Percentiles rank a stretch among this genome's conserved stretches.
Evolutionary conservation across 2,329 filamentous ascomycete species (phyloP).

Genomic region (Verticillium dahliae): DNA sequence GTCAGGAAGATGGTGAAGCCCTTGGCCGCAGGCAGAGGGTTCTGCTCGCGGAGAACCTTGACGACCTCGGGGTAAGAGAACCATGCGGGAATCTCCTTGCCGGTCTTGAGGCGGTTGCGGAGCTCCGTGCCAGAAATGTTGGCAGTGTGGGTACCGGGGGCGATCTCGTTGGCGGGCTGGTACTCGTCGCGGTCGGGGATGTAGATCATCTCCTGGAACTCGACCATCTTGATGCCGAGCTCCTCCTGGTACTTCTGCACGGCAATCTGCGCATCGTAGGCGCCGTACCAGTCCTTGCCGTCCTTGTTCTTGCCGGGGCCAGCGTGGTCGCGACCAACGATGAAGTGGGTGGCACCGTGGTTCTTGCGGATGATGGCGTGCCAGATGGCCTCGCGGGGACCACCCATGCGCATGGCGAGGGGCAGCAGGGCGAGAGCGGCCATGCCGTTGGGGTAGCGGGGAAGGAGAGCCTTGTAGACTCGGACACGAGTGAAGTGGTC

Average conservation of each 20-base stretch:
- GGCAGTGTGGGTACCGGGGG: slow-evolving; percentile 73
- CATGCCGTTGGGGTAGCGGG: slow-evolving; percentile 98
- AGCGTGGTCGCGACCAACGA: slow-evolving; percentile 96
- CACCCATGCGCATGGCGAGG: slow-evolving; percentile 98
- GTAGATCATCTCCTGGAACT: slow-evolving; percentile 99
- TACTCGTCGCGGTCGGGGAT: slow-evolving; percentile 97
- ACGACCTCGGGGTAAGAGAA: slow-evolving; percentile 99
- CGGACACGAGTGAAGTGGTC: slow-evolving; percentile 99
- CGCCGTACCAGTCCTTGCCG: slow-evolving; percentile 94
- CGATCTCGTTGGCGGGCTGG: slow-evolving; percentile 84
- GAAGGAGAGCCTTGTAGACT: slow-evolving; percentile 94
- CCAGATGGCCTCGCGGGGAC: slow-evolving; percentile 97
- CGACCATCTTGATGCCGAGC: slow-evolving; percentile 96
- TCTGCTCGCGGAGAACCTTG: slow-evolving; percentile 89
- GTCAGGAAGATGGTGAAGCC: slow-evolving; percentile 98
- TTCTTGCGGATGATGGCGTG: slow-evolving; percentile 99
- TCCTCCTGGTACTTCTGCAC: slow-evolving; percentile 96
- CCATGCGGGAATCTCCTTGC: slow-evolving; percentile 95
- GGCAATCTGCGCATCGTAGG: slow-evolving; percentile 93
- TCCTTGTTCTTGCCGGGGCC: slow-evolving; percentile 97
- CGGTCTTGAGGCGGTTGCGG: slow-evolving; percentile 81
- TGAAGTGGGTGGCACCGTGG: slow-evolving; percentile 98
- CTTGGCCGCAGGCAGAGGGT: slow-evolving; percentile 84
- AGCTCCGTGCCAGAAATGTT: slow-evolving; percentile 89
- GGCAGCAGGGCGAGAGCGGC: slow-evolving; percentile 91